Conservation (phyloP, 495 filamentous ascomycete genomes). For the Trichoderma gamsii region DNA sequence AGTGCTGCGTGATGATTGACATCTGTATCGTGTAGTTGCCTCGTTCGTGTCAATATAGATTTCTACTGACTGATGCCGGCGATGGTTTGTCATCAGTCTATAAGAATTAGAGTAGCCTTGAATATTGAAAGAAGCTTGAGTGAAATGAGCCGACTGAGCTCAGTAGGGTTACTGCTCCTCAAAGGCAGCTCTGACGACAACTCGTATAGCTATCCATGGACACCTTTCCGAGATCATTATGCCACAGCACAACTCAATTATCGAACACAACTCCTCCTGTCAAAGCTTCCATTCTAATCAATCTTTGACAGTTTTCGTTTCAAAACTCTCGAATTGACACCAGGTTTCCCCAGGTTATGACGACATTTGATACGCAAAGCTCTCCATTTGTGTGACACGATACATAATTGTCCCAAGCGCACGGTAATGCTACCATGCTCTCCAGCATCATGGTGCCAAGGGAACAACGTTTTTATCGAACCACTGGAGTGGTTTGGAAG, state of each 20-base stretch:
- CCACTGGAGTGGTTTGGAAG: not conserved
- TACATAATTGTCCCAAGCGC: not conserved
- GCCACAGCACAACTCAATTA: not conserved
- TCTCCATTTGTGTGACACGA: not conserved
- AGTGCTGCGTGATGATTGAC: not conserved
- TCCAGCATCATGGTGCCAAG: not conserved
- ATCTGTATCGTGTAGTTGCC: not conserved
- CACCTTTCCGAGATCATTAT: not conserved
- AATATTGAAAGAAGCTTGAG: not conserved
- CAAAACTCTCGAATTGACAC: not conserved
- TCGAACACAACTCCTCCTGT: not conserved
- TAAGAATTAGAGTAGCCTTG: not conserved
- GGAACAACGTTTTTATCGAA: not conserved
- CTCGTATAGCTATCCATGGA: not conserved
- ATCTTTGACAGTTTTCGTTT: not conserved
- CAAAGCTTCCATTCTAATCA: not conserved
- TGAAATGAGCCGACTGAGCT: too few relatives aligned
- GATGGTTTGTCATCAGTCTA: not conserved
- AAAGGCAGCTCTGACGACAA: not conserved
- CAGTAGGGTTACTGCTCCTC: too few relatives aligned
- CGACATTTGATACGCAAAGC: not conserved
- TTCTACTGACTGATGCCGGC: not conserved
- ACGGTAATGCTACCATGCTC: not conserved
- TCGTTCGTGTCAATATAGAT: not conserved
- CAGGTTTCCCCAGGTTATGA: constrained; percentile 4